Evolutionary conservation across 257 asterid species (phyloP).

Genomic region (Penstemon newberryi): DNA sequence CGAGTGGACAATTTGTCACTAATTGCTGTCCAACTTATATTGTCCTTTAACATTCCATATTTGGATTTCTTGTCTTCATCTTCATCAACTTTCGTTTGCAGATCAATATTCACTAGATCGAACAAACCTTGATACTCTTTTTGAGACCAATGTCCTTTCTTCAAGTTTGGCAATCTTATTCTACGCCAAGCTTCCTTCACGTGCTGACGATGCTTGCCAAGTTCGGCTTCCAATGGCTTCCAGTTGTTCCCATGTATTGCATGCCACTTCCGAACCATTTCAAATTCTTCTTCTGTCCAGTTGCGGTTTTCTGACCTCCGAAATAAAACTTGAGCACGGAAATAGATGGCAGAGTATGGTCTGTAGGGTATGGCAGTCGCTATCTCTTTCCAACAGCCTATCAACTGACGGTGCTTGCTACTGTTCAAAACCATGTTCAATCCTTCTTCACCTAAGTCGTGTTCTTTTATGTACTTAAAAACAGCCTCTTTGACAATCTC

Average conservation of each 20-base stretch:
- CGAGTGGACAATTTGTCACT: constrained; percentile 48
- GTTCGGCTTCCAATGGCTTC: constrained; percentile 49
- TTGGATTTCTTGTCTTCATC: constrained; percentile 43
- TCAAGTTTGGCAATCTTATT: constrained; percentile 32
- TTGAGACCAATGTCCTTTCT: constrained; percentile 52
- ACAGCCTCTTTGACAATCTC: constrained; percentile 46
- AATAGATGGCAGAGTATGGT: constrained; percentile 34
- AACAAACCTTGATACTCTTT: constrained; percentile 49
- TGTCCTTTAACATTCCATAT: constrained; percentile 56
- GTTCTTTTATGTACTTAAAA: constrained; percentile 33
- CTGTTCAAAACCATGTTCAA: constrained; percentile 43
- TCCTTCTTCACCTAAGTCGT: constrained; percentile 48
- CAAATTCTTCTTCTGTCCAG: constrained; percentile 57
- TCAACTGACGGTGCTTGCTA: constrained; percentile 29
- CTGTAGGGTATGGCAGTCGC: constrained; percentile 46
- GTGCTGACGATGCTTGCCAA: constrained; percentile 47
- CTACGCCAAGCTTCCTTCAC: constrained; percentile 55
- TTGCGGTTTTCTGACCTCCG: constrained; percentile 39
- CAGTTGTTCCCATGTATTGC: constrained; percentile 43
- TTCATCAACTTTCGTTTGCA: constrained; percentile 33
- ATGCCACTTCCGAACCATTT: constrained; percentile 30
- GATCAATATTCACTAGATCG: constrained; percentile 49
- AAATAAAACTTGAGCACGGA: constrained; percentile 46
- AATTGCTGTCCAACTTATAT: constrained; percentile 49
- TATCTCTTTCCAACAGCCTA: constrained; percentile 55